These are phyloP conservation scores for Eucalyptus regnans DNA, from an alignment of 345 rosid genomes.

Conservation along the genomic window DNA sequence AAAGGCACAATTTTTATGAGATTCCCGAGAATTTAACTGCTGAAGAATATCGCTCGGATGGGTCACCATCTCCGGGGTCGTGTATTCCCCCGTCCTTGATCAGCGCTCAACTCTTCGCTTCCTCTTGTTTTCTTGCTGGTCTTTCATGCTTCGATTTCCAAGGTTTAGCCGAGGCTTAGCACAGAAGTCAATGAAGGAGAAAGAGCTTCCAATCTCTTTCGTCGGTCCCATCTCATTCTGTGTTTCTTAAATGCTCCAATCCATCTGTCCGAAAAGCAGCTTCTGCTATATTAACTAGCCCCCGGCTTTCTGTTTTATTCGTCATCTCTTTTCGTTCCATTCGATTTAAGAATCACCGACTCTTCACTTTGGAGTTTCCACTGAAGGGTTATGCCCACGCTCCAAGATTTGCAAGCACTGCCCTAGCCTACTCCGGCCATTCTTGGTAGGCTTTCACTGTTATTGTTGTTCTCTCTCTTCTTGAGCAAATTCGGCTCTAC, in stretches of 20 bases:
- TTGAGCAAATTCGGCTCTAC: not conserved
- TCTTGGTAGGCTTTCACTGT: not conserved
- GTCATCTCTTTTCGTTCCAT: not conserved
- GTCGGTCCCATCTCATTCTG: not conserved
- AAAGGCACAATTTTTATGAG: not conserved
- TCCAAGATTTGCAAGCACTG: not conserved
- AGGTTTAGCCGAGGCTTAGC: too few species aligned
- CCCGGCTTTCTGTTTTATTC: not conserved
- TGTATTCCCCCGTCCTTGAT: not conserved
- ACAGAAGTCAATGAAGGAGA: not conserved
- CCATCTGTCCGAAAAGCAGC: not conserved
- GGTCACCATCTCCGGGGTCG: not conserved
- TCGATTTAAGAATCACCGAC: not conserved
- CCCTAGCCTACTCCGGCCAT: not conserved
- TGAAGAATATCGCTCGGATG: not conserved
- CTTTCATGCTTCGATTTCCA: not conserved
- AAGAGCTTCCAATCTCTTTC: not conserved
- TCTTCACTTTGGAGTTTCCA: not conserved
- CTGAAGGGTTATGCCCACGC: not conserved
- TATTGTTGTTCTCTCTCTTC: not conserved
- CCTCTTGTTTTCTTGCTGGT: not conserved
- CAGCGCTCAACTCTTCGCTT: not conserved
- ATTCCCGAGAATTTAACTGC: not conserved
- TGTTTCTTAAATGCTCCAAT: not conserved
- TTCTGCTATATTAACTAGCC: not conserved